Evolutionary conservation across 2,329 filamentous ascomycete genomes (phyloP), one percentile per base, ranked within the genome.

Genomic region (Lithohypha guttulata): DNA sequence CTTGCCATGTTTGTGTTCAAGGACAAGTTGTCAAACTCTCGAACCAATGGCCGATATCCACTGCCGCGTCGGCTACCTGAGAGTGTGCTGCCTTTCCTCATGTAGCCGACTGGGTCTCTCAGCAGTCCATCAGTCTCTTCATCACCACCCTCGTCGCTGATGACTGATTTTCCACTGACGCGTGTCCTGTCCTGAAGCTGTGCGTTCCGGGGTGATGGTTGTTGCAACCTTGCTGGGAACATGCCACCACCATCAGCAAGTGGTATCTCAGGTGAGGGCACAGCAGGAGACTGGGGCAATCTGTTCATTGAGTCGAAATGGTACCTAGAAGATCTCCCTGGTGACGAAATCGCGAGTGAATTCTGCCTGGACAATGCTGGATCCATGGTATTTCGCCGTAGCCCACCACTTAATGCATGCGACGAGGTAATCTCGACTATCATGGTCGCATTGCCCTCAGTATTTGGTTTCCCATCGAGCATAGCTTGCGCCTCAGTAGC

Each of bases 1-100:
- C 39, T 44, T 11, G 36, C 58, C 51, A 74, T 66, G 33, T 65
- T 70, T n/a, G 81, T 84, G 52, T 79, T 81, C 41, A 93, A 63
- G 6, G 81, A 83, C 38, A 94, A 64, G 33, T 68, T 73, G 23
- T 70, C 70, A 64, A 93, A 79, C 22, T 76, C 77, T 45, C 69
- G 65, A 18, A 83, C 72, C 6, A 81, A 79, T 26, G 87, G 65
- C 43, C 83, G 77, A 18, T 82, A 77, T 39, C 78, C 82, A 1
- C 81, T 86, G 26, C 77, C 73, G 48, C 79, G 76, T 39, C 84
- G 78, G 43, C 52, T 53, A 27, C 54, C 51, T 35, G 58, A 60
- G 28, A 53, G 53, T 10, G 64, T 62, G 39, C 73, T 66, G 2
- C 77, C 79, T 52, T 77, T 84, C 52, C 87, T 80, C 7, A 82